Base-by-base conservation (phyloP, 768 basidiomycete genomes). In the Jaapia argillacea region DNA sequence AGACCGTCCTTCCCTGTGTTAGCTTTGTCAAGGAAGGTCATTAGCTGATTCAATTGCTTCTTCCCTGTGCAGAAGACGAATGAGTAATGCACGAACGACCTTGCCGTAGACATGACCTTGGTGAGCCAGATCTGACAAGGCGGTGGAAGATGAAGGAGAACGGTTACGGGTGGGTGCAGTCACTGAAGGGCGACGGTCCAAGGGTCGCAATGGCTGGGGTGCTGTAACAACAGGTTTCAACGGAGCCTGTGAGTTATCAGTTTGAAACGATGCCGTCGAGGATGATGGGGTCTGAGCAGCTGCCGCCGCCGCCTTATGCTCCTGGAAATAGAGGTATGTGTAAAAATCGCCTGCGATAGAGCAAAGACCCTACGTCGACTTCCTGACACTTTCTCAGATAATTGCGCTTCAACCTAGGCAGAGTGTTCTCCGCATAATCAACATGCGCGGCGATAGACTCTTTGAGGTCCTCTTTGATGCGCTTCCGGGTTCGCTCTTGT, bases 391-490 rank as follows among this genome's bases (percentile, higher is more conserved):
- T 92, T 66, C 81, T 88, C 20, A 75, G 60, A 57, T 96, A 96
- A 33, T 71, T 63, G 40, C 77, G 70, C 65, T 89, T 92, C 42
- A 93, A 63, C 53, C 79, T 83, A 1, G 91, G 91, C 6, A 93
- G 67, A n/a, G 72, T 67, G 43, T 70, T 77, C 55, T 89, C 87
- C 7, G 81, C 79, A 55, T 80, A 91, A 24, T 94, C 91, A 24
- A 74, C 74, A 59, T 94, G 91, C 25, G 83, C 77, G 43, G 61
- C 51, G n/a, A 68, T 67, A 0, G 90, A 87, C 6, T 79, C 78
- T 59, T 89, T 91, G 44, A 93, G 61, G 57, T 93, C 91, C 55
- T 94, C 91, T 58, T 85, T 89, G 59, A 96, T 84, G 22, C 88
- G 79, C 57, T 88, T 87, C 38, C 87, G 74, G n/a, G 89, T 93